Evolutionary conservation across 2,329 filamentous ascomycete genomes (phyloP).

Genomic region (Aureobasidium musti): DNA sequence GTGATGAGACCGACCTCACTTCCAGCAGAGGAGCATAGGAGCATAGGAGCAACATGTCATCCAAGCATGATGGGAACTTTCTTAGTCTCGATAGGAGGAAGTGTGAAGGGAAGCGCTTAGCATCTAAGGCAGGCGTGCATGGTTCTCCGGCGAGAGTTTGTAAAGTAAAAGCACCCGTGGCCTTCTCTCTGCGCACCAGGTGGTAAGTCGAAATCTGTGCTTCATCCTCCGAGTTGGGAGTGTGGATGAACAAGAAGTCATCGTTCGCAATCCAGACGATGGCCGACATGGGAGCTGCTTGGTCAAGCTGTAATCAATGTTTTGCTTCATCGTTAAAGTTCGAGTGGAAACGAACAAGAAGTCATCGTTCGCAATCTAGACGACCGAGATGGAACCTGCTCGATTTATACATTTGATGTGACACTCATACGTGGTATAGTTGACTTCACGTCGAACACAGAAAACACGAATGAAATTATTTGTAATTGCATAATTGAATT

Average conservation of each 20-base stretch:
- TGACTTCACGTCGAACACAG: too few species aligned
- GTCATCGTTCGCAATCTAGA: slow-evolving; percentile 85
- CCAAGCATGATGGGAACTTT: slow-evolving; percentile 76
- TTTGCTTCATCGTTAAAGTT: slow-evolving; percentile 39
- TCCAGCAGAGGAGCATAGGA: slow-evolving; percentile 75
- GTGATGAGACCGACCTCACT: slow-evolving; percentile 78
- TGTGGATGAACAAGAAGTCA: slow-evolving; percentile 78
- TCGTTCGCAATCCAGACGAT: slow-evolving; percentile 88
- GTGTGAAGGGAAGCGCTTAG: slow-evolving; percentile 60
- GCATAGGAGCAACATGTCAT: slow-evolving; percentile 82
- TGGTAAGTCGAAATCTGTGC: slow-evolving; percentile 70
- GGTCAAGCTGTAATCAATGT: slow-evolving; percentile 62
- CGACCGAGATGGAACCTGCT: slow-evolving; percentile 55
- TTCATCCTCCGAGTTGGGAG: slow-evolving; percentile 49
- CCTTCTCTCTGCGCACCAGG: slow-evolving; percentile 69
- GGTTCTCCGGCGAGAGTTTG: slow-evolving; percentile 70
- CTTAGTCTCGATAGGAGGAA: slow-evolving; percentile 76
- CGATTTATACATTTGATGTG: too few species aligned
- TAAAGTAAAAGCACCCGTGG: slow-evolving; percentile 63
- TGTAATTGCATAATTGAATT: too few species aligned
- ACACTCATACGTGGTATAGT: too few species aligned
- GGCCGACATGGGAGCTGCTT: slow-evolving; percentile 51
- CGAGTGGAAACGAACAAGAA: slow-evolving; percentile 79
- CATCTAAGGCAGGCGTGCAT: slow-evolving; percentile 66
- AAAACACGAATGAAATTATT: too few species aligned